Conservation (phyloP, 202 grass and related monocot species). For the Zoysia matrella region DNA sequence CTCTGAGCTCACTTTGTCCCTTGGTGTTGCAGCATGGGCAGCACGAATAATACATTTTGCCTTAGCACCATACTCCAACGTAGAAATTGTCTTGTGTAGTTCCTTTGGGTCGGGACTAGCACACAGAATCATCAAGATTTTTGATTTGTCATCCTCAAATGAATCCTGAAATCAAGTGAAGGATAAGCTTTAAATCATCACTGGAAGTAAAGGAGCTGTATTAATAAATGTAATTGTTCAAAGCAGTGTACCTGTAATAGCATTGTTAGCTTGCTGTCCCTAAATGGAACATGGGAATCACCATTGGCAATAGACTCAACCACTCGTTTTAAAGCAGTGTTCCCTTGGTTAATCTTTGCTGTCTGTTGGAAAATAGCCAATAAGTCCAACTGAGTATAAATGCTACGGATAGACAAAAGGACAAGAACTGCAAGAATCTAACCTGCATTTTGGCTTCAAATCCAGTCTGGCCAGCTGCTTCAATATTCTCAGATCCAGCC, state of each 20-base stretch:
- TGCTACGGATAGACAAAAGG: background rate
- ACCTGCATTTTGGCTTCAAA: constrained; percentile 99
- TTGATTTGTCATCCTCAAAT: constrained; percentile 92
- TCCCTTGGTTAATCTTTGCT: constrained; percentile 92
- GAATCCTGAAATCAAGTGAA: constrained; percentile 76
- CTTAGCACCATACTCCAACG: constrained; percentile 94
- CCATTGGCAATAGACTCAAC: constrained; percentile 94
- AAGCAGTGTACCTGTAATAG: constrained; percentile 70
- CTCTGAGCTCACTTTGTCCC: constrained; percentile 68
- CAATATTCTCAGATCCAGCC: constrained; percentile 97
- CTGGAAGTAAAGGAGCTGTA: background rate
- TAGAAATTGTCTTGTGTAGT: constrained; percentile 90
- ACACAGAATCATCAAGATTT: constrained; percentile 98
- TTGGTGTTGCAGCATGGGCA: constrained; percentile 62
- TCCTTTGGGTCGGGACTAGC: constrained; percentile 92
- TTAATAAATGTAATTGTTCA: constrained; percentile 8
- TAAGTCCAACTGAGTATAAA: constrained; percentile 8
- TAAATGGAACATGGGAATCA: constrained; percentile 93
- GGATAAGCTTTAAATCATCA: constrained; percentile 11
- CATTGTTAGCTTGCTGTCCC: constrained; percentile 98
- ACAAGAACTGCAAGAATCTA: constrained; percentile 1
- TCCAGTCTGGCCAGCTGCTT: constrained; percentile 88
- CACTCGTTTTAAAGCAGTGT: constrained; percentile 88
- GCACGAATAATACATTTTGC: constrained; percentile 92
- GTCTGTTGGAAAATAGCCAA: constrained; percentile 57